These are phyloP conservation scores for Fraxinus anomala DNA, from an alignment of 257 asterid species.

Conservation along the genomic window DNA sequence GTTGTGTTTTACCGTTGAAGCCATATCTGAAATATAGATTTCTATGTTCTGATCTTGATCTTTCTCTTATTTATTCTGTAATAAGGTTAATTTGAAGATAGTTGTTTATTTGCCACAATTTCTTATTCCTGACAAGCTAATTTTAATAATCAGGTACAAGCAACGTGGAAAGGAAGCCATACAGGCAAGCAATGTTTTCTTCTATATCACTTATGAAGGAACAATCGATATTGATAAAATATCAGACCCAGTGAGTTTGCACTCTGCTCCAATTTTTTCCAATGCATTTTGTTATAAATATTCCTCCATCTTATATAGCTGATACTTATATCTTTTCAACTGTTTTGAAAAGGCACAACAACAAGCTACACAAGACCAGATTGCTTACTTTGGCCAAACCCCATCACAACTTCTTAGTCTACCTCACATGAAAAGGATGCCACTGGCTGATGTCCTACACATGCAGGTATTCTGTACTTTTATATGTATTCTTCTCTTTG, in stretches of 20 bases:
- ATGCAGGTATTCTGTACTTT: conserved; percentile 68
- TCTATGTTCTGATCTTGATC: conserved; percentile 8
- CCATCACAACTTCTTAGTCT: conserved; percentile 90
- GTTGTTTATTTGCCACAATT: conserved; percentile 4
- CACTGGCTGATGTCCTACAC: conserved; percentile 86
- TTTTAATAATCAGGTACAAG: conserved; percentile 67
- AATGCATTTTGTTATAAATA: conserved; percentile 18
- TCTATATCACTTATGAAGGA: conserved; percentile 95
- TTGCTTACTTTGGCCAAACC: conserved; percentile 98
- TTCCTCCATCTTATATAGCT: conserved; percentile 19
- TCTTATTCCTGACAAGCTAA: conserved; percentile 17
- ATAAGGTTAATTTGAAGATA: neutral
- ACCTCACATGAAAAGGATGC: conserved; percentile 91
- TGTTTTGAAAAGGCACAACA: conserved; percentile 73
- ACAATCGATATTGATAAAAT: conserved; percentile 96
- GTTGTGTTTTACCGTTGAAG: conserved; percentile 29
- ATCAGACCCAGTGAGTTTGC: conserved; percentile 74
- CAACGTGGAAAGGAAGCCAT: conserved; percentile 99
- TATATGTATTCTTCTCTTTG: neutral
- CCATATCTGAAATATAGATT: conserved; percentile 10
- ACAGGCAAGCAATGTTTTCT: conserved; percentile 88
- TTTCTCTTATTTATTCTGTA: neutral
- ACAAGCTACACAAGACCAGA: conserved; percentile 95
- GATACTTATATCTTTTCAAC: conserved; percentile 24
- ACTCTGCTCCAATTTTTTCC: conserved; percentile 21